A percentile compares a stretch with the other conserved stretches of the same genome.
phyloP scores from a whole-genome alignment of 1,139 yeast species.

The Kazachstania sp. region DNA sequence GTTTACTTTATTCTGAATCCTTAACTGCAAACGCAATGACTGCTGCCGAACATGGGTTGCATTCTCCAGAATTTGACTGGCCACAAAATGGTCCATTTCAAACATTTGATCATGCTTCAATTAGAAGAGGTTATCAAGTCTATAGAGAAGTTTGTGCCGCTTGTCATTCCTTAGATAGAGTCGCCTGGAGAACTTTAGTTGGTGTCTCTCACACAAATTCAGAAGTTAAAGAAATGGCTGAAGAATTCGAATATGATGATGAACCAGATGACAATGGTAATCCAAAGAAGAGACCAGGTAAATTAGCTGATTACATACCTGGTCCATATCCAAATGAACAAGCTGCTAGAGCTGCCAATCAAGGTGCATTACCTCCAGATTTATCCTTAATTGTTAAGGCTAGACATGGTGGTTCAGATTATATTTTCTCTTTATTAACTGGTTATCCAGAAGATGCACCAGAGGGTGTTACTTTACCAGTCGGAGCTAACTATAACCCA shows the following conservation, averaged over 20 bases:
- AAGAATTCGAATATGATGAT: slow-evolving; percentile 94
- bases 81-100: slow-evolving; percentile 88
- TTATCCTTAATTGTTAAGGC: slow-evolving; percentile 96
- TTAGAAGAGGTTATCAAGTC: slow-evolving; percentile 98
- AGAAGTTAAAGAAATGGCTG: slow-evolving; percentile 92
- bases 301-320: slow-evolving; percentile 90
- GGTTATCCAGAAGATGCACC: slow-evolving; percentile 99
- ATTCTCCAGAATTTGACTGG: slow-evolving; percentile 90
- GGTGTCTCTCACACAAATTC: slow-evolving; percentile 90
- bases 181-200: slow-evolving; percentile 97
- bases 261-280: slow-evolving; percentile 99
- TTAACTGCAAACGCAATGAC: slow-evolving; percentile 93
- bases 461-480: slow-evolving; percentile 89
- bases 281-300: slow-evolving; percentile 97
- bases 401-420: slow-evolving; percentile 97
- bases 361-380: slow-evolving; percentile 98
- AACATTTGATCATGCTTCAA: slow-evolving; percentile 90
- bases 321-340: slow-evolving; percentile 96
- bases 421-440: slow-evolving; percentile 87
- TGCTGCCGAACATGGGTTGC: slow-evolving; percentile 98
- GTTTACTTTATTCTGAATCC: slow-evolving; percentile 68
- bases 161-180: slow-evolving; percentile 93
- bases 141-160: slow-evolving; percentile 99
- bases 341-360: slow-evolving; percentile 99
- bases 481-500: slow-evolving; percentile 96